Evolutionary conservation across 495 filamentous ascomycete species (phyloP).

Genomic region (Aspergillus ostianus): DNA sequence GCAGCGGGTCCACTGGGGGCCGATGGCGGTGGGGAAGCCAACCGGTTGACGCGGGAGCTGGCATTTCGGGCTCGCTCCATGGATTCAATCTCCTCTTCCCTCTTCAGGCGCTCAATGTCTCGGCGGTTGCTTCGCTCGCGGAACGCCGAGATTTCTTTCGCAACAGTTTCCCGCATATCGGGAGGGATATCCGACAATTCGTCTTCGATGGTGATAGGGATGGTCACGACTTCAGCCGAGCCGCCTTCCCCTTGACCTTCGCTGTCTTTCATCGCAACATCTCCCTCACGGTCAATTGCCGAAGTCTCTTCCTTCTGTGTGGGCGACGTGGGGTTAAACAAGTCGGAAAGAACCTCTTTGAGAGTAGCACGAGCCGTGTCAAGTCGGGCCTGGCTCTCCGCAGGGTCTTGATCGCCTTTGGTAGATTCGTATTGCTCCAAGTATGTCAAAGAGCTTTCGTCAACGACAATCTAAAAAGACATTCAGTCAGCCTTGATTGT

Average conservation of each 20-base stretch:
- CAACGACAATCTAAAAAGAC: constrained; percentile 62
- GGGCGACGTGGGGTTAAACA: constrained; percentile 65
- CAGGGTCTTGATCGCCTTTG: constrained; percentile 62
- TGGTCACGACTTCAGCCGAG: constrained; percentile 79
- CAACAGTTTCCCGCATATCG: constrained; percentile 95
- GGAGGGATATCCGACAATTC: constrained; percentile 93
- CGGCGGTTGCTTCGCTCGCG: constrained; percentile 82
- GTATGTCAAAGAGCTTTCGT: constrained; percentile 75
- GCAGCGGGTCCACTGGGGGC: constrained; percentile 70
- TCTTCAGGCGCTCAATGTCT: constrained; percentile 80
- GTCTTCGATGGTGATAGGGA: constrained; percentile 85
- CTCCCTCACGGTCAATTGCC: constrained; percentile 60
- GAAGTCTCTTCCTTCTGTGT: constrained; percentile 48
- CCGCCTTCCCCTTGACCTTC: constrained; percentile 51
- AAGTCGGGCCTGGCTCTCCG: constrained; percentile 64
- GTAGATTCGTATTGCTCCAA: constrained; percentile 73
- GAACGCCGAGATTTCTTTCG: constrained; percentile 91
- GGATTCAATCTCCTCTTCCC: constrained; percentile 90
- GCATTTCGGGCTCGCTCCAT: constrained; percentile 73
- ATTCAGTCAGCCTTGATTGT: neutral
- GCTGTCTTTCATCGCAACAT: constrained; percentile 67
- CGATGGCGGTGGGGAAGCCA: constrained; percentile 65
- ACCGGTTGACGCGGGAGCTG: constrained; percentile 63
- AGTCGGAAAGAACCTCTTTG: constrained; percentile 61
- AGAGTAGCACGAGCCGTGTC: constrained; percentile 65